Base-by-base conservation (phyloP, 352 stramenopile genomes). In the Aphanomyces euteiches region DNA sequence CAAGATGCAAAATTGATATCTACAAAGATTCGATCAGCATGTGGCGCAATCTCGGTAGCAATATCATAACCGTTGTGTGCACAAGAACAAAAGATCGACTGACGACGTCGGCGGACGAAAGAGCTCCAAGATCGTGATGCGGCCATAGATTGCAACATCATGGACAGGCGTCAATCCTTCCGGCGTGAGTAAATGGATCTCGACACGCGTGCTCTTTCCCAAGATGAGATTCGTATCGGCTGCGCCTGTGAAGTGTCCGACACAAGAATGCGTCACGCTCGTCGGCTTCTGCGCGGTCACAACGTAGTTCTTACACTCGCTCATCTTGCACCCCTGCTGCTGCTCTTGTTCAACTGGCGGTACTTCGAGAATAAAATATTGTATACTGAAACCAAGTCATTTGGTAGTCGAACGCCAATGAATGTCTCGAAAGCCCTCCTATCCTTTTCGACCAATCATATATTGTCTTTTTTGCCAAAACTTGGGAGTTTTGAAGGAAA, bases 231-330 rank as follows among this genome's bases (percentile, higher is more conserved):
- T 97, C n/a, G 85, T 82, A 73, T 97, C 90, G 48, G 87, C 85
- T 1, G 84, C 67, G 34, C 84, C 84, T 21, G 90, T 96, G 76
- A 98, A 98, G 36, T 80, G 74, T 1, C 87, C 91, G n/a, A 89
- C 95, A n/a, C 97, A 77, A 69, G 90, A 92, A 78, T 98, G 89
- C 39, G 90, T 96, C 36, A 98, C 91, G 74, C 85, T 92, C 64
- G 93, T 98, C 54, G 92, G 89, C 78, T 96, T 96, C 73, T 98
- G 92, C 47, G 92, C 89, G 56, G 92, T 97, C 45, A 94, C 92
- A 45, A 98, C 92, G 84, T 98, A 98, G 75, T 93, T 96, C 75
- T 90, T 70, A 21, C 45, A 45, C 47, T 70, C 64, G n/a, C 56
- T 47, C 64, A 70, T 70, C 19, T 15, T 40, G 28, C 28, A 28